These are phyloP conservation scores for Pseudogymnoascus sp. DNA, from an alignment of 2,329 filamentous ascomycete genomes.

Conservation along the genomic window DNA sequence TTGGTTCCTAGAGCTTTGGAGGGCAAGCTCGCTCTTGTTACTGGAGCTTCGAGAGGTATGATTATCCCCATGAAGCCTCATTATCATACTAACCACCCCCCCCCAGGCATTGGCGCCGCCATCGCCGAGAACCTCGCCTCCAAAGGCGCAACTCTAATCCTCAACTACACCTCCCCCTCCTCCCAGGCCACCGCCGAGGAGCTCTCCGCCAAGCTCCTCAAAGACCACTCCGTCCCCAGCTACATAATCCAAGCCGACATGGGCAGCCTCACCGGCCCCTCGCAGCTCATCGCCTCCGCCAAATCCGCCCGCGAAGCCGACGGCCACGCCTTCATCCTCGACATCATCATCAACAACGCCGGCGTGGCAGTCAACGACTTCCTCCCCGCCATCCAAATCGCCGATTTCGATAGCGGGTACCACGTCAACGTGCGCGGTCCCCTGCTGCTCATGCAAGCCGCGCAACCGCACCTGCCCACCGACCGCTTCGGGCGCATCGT, in stretches of 20 bases:
- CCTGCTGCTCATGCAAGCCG: constrained; percentile 69
- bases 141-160: constrained; percentile 57
- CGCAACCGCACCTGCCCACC: constrained; percentile 59
- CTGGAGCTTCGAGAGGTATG: constrained; percentile 70
- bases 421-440: constrained; percentile 78
- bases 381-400: constrained; percentile 54
- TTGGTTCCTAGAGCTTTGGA: constrained; percentile 39
- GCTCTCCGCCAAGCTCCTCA: constrained; percentile 49
- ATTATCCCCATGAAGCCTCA: background rate
- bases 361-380: constrained; percentile 62
- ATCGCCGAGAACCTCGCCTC: constrained; percentile 63
- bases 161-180: constrained; percentile 61
- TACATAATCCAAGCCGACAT: constrained; percentile 66
- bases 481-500: constrained; percentile 62
- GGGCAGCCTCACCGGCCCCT: constrained; percentile 52
- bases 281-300: constrained; percentile 51
- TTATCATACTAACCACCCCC: constrained; percentile 11
- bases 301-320: constrained; percentile 27
- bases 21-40: constrained; percentile 73
- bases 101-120: constrained; percentile 60
- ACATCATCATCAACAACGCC: constrained; percentile 85
- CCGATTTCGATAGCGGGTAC: constrained; percentile 67
- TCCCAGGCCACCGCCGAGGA: constrained; percentile 46
- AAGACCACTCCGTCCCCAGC: constrained; percentile 52
- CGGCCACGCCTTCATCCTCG: constrained; percentile 59